Evolutionary conservation across 495 filamentous ascomycete genomes (phyloP).

Genomic region (Xylaria curta): DNA sequence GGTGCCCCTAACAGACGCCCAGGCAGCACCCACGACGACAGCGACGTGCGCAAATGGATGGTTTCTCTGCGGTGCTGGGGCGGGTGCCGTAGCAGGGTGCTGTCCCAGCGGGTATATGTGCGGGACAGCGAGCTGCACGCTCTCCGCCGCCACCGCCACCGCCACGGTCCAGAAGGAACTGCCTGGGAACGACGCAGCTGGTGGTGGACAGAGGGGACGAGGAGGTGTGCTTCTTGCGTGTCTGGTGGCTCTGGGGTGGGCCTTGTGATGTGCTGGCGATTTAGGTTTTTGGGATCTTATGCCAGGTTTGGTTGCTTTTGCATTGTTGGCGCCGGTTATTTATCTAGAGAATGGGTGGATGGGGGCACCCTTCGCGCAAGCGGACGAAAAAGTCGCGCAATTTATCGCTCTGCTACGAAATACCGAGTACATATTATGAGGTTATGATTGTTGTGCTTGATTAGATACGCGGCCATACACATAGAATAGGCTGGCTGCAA

Average conservation of each 20-base stretch:
- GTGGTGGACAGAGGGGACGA: slow-evolving; percentile 4
- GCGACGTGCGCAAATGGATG: slow-evolving; percentile 75
- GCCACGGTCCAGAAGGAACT: slow-evolving; percentile 67
- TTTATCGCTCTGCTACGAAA: background rate
- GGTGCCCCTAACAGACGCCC: slow-evolving; percentile 58
- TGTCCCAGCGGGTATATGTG: slow-evolving; percentile 79
- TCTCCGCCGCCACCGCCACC: slow-evolving; percentile 48
- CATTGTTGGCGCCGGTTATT: slow-evolving; percentile 7
- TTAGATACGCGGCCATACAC: slow-evolving; percentile 1
- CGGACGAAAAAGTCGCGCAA: background rate
- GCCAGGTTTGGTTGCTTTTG: background rate
- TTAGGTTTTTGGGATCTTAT: background rate
- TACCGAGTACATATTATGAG: background rate
- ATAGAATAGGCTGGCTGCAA: background rate
- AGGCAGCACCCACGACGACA: slow-evolving; percentile 38
- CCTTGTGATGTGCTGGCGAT: slow-evolving; percentile 1
- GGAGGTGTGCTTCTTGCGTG: slow-evolving; percentile 6
- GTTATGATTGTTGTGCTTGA: background rate
- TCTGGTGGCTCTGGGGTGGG: slow-evolving; percentile 11
- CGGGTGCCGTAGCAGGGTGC: slow-evolving; percentile 70
- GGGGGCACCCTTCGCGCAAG: background rate
- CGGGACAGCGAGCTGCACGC: slow-evolving; percentile 71
- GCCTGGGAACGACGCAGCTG: slow-evolving; percentile 34
- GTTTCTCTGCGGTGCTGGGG: slow-evolving; percentile 67
- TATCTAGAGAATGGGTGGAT: background rate